Conservation (phyloP, 2,329 filamentous ascomycete genomes). For the Pseudogymnoascus sp. region DNA sequence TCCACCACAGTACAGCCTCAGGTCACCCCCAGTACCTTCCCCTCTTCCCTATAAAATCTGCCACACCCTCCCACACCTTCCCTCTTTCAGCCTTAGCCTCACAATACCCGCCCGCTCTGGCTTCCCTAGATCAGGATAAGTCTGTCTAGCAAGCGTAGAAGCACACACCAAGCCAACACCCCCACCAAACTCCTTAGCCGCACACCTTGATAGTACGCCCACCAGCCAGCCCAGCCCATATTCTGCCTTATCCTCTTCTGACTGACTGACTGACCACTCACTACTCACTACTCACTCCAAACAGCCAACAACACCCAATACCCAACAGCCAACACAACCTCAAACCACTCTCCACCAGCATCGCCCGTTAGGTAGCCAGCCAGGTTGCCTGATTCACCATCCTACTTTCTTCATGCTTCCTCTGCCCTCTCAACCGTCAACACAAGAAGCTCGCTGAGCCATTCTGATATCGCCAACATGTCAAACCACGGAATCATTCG, state of each 20-base stretch:
- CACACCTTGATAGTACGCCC: background rate
- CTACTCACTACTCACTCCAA: background rate
- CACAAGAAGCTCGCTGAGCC: background rate
- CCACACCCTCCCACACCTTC: background rate
- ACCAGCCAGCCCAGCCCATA: background rate
- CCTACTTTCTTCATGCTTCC: background rate
- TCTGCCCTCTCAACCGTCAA: background rate
- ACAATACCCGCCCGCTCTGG: background rate
- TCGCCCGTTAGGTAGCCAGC: background rate
- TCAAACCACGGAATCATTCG: conserved; percentile 81
- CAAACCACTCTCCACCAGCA: background rate
- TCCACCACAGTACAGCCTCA: background rate
- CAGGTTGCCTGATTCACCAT: background rate
- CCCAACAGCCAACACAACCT: background rate
- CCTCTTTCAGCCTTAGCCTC: background rate
- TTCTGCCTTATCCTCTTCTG: background rate
- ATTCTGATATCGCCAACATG: conserved; percentile 37
- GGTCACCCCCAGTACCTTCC: background rate
- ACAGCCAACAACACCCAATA: background rate
- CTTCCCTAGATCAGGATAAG: background rate
- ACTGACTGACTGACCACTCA: background rate
- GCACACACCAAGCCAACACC: background rate
- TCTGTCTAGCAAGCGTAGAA: too few species aligned
- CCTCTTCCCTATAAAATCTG: background rate
- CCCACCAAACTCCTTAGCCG: background rate